phyloP scores from a whole-genome alignment of 768 basidiomycete genomes.

The Suillus plorans region DNA sequence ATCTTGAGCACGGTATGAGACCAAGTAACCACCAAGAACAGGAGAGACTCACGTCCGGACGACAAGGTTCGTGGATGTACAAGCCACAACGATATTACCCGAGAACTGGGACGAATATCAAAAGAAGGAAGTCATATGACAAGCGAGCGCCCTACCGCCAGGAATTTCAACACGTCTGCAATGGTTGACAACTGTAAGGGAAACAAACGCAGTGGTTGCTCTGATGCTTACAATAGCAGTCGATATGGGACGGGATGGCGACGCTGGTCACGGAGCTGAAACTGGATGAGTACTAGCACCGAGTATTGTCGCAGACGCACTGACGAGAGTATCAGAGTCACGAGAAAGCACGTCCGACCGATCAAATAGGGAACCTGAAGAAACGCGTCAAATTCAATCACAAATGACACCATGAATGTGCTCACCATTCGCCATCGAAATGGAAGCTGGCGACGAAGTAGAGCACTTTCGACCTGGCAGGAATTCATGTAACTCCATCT shows the following conservation, averaged over 20 bases:
- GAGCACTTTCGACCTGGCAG: constrained; percentile 18
- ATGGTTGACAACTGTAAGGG: constrained; percentile 2
- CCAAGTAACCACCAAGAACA: not conserved
- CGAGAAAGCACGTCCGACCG: constrained; percentile 19
- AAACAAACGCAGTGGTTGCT: not conserved
- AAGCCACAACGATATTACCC: constrained; percentile 17
- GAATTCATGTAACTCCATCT: constrained; percentile 28
- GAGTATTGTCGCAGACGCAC: not conserved
- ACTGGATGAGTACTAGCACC: constrained; percentile 3
- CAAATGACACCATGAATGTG: not conserved
- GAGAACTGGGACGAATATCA: constrained; percentile 11
- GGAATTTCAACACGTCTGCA: constrained; percentile 9
- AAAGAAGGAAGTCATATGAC: not conserved
- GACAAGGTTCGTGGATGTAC: constrained; percentile 25
- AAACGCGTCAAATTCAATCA: not conserved
- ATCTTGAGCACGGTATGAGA: constrained; percentile 12
- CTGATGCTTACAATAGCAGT: constrained; percentile 21
- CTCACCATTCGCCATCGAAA: constrained; percentile 28
- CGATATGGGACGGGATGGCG: not conserved
- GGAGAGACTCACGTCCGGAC: constrained; percentile 26
- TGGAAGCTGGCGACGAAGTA: constrained; percentile 19
- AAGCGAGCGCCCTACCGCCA: constrained; percentile 13
- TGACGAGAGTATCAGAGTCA: constrained; percentile 19
- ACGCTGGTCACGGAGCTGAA: constrained; percentile 1
- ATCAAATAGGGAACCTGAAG: constrained; percentile 24